Evolutionary conservation across 2,329 filamentous ascomycete genomes (phyloP).

Genomic region (Microdochium nivale): DNA sequence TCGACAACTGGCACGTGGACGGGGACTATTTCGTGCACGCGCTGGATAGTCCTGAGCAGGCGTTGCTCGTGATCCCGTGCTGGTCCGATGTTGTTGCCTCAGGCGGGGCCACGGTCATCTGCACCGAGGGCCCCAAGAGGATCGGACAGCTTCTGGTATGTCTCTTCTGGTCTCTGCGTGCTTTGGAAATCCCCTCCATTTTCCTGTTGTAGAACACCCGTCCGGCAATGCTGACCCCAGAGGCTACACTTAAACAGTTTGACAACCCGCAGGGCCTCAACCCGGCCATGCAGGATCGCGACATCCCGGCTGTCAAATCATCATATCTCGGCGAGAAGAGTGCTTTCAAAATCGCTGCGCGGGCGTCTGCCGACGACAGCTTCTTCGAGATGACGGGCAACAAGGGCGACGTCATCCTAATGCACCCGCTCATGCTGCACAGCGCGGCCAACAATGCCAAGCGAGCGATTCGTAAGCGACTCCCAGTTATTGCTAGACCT

Average conservation of each 20-base stretch:
- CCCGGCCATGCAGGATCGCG: neutral
- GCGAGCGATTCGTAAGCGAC: conserved; percentile 8
- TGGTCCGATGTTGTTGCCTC: conserved; percentile 18
- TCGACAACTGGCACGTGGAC: conserved; percentile 45
- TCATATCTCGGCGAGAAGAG: neutral
- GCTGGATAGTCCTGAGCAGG: conserved; percentile 47
- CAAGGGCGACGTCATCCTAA: conserved; percentile 47
- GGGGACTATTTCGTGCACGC: conserved; percentile 50
- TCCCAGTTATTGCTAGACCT: neutral
- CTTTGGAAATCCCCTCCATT: too few relatives aligned
- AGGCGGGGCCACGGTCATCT: neutral
- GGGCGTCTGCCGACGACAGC: conserved; percentile 18
- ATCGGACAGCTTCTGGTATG: neutral
- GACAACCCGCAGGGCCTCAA: conserved; percentile 8
- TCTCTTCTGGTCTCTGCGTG: too few relatives aligned
- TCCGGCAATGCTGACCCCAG: conserved; percentile 1
- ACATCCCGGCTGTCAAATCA: neutral
- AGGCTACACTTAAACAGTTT: conserved; percentile 3
- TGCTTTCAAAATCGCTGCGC: conserved; percentile 28
- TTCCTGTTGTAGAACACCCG: too few relatives aligned
- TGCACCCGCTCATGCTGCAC: conserved; percentile 55
- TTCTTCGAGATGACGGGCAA: conserved; percentile 47
- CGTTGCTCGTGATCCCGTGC: conserved; percentile 44
- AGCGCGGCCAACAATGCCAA: conserved; percentile 39
- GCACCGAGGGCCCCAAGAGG: neutral